Conservation (phyloP, 192 early-diverging fungal species). For the Rhizophagus prolifer region DNA sequence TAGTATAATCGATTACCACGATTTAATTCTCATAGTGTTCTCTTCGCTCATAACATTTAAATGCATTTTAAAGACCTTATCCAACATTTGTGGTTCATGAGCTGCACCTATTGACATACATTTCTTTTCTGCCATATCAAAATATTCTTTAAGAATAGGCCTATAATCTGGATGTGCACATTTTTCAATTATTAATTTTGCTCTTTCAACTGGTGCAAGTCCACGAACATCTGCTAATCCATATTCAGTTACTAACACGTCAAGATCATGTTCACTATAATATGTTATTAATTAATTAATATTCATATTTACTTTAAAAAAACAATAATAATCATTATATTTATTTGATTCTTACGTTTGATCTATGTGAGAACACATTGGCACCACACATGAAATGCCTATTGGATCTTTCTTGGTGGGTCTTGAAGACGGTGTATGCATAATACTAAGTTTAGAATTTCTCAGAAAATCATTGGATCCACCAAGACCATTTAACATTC, state of each 20-base stretch:
- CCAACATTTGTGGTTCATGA: slow-evolving; percentile 46
- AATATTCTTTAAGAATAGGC: slow-evolving; percentile 40
- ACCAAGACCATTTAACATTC: slow-evolving; percentile 46
- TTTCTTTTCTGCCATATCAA: slow-evolving; percentile 38
- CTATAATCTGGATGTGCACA: slow-evolving; percentile 46
- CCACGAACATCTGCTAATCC: slow-evolving; percentile 46
- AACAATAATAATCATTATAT: not conserved
- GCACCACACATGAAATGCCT: slow-evolving; percentile 39
- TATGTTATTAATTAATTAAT: not conserved
- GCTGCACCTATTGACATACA: slow-evolving; percentile 39
- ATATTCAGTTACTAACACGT: slow-evolving; percentile 46
- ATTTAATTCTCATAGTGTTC: slow-evolving; percentile 43
- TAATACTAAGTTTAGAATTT: slow-evolving; percentile 43
- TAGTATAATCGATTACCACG: slow-evolving; percentile 31
- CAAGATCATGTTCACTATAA: slow-evolving; percentile 41
- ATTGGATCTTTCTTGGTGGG: slow-evolving; percentile 40
- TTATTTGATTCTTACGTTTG: slow-evolving; percentile 30
- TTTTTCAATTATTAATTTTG: slow-evolving; percentile 45
- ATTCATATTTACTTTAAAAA: not conserved
- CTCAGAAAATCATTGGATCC: slow-evolving; percentile 42
- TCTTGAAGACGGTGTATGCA: slow-evolving; percentile 45
- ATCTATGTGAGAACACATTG: slow-evolving; percentile 43
- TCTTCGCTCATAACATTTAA: slow-evolving; percentile 38
- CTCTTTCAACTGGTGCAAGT: slow-evolving; percentile 41
- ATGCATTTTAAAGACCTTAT: slow-evolving; percentile 49